Conservation (phyloP, 345 rosid genomes). For the Bretschneidera sinensis region DNA sequence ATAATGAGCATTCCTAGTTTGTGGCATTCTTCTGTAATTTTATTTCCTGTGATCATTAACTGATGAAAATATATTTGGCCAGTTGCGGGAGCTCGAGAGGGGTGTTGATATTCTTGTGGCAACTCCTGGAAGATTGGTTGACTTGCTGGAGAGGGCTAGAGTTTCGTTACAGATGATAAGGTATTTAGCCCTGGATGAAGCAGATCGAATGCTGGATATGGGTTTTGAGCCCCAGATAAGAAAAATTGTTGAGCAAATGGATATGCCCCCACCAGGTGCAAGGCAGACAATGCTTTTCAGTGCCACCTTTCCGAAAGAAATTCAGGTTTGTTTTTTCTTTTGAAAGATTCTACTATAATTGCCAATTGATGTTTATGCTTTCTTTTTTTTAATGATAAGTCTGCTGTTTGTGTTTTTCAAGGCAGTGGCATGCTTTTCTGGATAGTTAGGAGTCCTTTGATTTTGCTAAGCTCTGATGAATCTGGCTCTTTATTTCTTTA, state of each 20-base stretch:
- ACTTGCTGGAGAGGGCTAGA: constrained; percentile 90
- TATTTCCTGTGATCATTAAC: background rate
- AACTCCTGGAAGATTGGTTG: constrained; percentile 97
- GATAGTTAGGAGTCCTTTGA: too few relatives aligned
- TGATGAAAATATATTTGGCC: constrained; percentile 22
- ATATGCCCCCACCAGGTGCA: constrained; percentile 84
- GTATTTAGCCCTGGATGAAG: constrained; percentile 92
- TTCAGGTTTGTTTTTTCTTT: constrained; percentile 58
- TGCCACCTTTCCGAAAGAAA: constrained; percentile 96
- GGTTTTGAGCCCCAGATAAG: constrained; percentile 99
- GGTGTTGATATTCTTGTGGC: constrained; percentile 99
- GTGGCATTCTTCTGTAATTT: background rate
- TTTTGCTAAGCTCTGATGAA: too few relatives aligned
- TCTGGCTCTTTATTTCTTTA: too few relatives aligned
- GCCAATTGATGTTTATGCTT: too few relatives aligned
- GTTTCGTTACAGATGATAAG: constrained; percentile 90
- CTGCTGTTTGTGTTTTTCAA: too few relatives aligned
- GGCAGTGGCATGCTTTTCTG: too few relatives aligned
- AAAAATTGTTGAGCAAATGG: constrained; percentile 93
- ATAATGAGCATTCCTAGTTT: background rate
- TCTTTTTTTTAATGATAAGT: too few relatives aligned
- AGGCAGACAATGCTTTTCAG: constrained; percentile 96
- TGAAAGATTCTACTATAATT: too few relatives aligned
- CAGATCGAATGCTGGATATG: constrained; percentile 99
- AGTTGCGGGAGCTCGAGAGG: constrained; percentile 91